A percentile compares a stretch with the other conserved stretches of the same genome.
Evolutionary conservation across 305 asterid genomes (phyloP).

Genomic region (Rubia balearica): DNA sequence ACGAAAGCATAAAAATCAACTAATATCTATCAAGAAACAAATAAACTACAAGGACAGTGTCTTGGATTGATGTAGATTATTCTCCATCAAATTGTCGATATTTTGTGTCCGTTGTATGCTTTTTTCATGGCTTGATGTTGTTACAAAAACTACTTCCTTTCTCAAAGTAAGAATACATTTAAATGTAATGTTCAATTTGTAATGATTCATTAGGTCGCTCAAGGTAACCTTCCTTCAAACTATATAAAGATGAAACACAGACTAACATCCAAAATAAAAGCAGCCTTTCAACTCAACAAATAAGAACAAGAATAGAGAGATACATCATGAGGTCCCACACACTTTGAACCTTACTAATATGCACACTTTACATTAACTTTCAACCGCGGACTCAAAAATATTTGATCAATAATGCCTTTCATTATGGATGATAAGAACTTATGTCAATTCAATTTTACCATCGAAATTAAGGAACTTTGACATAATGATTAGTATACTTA

Average conservation of each 20-base stretch:
- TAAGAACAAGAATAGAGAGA: not conserved
- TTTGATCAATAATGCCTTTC: not conserved
- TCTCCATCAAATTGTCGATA: no score
- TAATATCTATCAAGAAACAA: not conserved
- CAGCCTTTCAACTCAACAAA: not conserved
- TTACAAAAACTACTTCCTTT: not conserved
- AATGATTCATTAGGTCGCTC: not conserved
- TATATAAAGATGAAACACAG: not conserved
- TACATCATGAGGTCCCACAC: no score
- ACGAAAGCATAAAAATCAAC: not conserved
- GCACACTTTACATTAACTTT: not conserved
- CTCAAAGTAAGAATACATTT: not conserved
- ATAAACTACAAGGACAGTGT: not conserved
- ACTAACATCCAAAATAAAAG: not conserved
- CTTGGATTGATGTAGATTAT: not conserved
- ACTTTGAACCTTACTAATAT: not conserved
- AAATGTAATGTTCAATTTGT: not conserved
- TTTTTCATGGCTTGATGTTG: not conserved
- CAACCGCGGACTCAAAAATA: not conserved
- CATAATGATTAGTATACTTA: not conserved
- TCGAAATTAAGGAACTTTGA: not conserved
- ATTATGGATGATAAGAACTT: not conserved
- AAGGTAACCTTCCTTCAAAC: not conserved
- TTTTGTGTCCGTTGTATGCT: not conserved
- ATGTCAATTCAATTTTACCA: not conserved